Base-by-base conservation (phyloP, 768 basidiomycete species). In the Vararia minispora region DNA sequence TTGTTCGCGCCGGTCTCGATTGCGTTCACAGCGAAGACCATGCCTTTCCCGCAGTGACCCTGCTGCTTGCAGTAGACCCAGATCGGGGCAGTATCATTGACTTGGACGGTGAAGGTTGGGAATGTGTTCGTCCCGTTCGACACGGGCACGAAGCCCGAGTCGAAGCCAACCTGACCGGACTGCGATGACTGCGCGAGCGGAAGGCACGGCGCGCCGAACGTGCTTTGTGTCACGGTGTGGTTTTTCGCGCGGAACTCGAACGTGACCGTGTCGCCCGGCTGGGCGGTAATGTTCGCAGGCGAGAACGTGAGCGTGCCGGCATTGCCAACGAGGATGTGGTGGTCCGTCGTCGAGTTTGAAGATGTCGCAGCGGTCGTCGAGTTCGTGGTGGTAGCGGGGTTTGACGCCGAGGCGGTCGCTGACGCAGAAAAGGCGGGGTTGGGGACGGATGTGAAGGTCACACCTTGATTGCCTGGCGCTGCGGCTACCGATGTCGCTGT, bases 21-120 rank as follows among this genome's bases (percentile, higher is more conserved):
- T 10, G 76, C 65, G 52, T 76, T 80, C 43, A 61, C 61, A 17
- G 70, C 54, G 56, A 76, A 76, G 35, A 76, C 73, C 76, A 77
- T 78, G 33, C 75, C 75, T 30, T 57, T 51, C 0, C 63, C 65
- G 49, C 76, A 77, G 52, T 79, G 76, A 29, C 47, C 54, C 2
- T 43, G 34, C 47, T 74, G 73, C 2, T 58, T 57, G 52, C 75
- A 76, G 57, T 66, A 74, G 2, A 57, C 67, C 75, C 71, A 76
- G 47, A 76, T 62, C 3, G 72, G 74, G 12, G 56, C 51, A 11
- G 69, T 70, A 53, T 77, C 66, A 54, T 76, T 76, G 42, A 77
- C 58, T 25, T 59, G 61, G 40, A 79, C 54, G 8, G 64, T 67
- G 52, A 57, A 76, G 1, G 66, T 69, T 6, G 75, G 75, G 58